A percentile compares a stretch with the other conserved stretches of the same genome.
These are phyloP conservation scores for Mollisiaceae sp. DNA, from an alignment of 2,329 filamentous ascomycete species.

Conservation along the genomic window DNA sequence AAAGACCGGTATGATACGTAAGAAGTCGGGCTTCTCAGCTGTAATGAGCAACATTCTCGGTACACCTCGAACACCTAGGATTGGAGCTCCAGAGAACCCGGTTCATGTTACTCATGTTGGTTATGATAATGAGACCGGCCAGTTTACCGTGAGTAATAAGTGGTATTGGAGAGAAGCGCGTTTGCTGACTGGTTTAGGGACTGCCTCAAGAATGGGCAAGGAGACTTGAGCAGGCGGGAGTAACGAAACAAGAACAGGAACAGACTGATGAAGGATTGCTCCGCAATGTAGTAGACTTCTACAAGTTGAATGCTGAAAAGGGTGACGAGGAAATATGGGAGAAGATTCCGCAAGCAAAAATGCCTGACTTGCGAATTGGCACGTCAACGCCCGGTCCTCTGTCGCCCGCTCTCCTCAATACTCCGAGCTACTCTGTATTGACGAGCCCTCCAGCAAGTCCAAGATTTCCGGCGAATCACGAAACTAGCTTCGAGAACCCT, in stretches of 20 bases:
- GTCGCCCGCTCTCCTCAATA: constrained; percentile 52
- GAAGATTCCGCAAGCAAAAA: constrained; percentile 89
- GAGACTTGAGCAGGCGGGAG: constrained; percentile 92
- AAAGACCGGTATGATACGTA: constrained; percentile 67
- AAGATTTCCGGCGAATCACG: constrained; percentile 85
- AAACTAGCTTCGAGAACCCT: constrained; percentile 97
- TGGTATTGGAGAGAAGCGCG: constrained; percentile 26
- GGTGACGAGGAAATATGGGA: constrained; percentile 84
- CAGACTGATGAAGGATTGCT: constrained; percentile 89
- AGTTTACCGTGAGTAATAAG: constrained; percentile 75
- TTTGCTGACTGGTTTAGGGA: constrained; percentile 61
- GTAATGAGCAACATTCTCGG: constrained; percentile 77
- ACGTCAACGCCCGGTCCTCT: constrained; percentile 31
- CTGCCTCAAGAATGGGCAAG: constrained; percentile 98
- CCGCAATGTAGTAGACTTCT: constrained; percentile 94
- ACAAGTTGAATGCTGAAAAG: constrained; percentile 88
- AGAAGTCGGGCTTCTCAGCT: constrained; percentile 87
- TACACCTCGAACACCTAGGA: constrained; percentile 83
- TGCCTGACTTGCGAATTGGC: constrained; percentile 56
- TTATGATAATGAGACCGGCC: constrained; percentile 93
- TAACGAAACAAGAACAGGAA: constrained; percentile 93
- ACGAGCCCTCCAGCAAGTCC: constrained; percentile 83
- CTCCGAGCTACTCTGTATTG: constrained; percentile 62
- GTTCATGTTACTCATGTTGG: constrained; percentile 98
- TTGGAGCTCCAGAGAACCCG: constrained; percentile 97